A percentile compares a stretch with the other conserved stretches of the same genome.
phyloP scores from a whole-genome alignment of 495 filamentous ascomycete species.

The Pseudevernia furfuracea region DNA sequence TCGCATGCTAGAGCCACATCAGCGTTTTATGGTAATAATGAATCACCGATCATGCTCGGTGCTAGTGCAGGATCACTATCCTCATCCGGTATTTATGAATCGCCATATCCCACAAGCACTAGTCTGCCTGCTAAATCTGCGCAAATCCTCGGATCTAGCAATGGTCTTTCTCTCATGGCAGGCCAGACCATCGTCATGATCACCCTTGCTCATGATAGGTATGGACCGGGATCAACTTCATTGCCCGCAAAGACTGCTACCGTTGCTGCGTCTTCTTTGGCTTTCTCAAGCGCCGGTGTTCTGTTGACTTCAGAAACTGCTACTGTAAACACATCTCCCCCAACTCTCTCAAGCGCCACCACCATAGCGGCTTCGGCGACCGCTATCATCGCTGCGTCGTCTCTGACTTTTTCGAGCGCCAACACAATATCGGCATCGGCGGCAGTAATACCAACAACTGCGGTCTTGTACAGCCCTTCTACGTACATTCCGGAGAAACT shows the following conservation, averaged over 20 bases:
- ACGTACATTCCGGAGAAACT: too few species aligned
- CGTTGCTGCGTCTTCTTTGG: not conserved
- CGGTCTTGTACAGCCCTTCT: conserved; percentile 26
- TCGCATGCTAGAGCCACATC: not conserved
- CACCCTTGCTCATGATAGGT: not conserved
- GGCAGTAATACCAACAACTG: conserved; percentile 17
- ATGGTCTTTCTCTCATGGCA: not conserved
- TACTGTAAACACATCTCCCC: too few species aligned
- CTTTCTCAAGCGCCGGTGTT: not conserved
- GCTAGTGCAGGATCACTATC: not conserved
- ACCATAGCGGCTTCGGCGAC: too few species aligned
- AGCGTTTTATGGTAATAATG: not conserved
- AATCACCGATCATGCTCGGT: not conserved
- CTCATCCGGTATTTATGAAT: not conserved
- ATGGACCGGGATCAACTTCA: not conserved
- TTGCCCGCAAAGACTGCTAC: not conserved
- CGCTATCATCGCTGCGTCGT: not conserved
- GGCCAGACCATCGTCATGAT: not conserved
- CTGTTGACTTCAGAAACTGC: too few species aligned
- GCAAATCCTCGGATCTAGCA: not conserved
- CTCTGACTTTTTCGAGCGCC: not conserved
- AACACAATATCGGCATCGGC: not conserved
- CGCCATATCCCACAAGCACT: not conserved
- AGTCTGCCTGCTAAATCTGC: not conserved
- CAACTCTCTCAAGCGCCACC: too few species aligned